phyloP scores from a whole-genome alignment of 345 rosid species.

The Citrus trifoliata region DNA sequence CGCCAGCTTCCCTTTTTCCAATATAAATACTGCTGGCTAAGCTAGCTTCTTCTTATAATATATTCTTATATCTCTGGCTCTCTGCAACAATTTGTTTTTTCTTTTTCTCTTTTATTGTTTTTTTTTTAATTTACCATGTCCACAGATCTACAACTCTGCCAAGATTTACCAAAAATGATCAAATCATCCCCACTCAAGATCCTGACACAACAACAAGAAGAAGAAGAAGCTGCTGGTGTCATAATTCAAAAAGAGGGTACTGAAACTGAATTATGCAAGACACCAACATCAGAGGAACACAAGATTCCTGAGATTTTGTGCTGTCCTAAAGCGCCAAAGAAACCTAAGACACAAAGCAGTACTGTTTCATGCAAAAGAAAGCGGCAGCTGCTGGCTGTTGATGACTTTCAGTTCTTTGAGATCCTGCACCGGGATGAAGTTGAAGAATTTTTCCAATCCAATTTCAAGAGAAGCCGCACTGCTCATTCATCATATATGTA shows the following conservation, averaged over 20 bases:
- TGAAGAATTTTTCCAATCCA: constrained; percentile 16
- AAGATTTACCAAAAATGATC: constrained; percentile 21
- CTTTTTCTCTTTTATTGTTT: not conserved
- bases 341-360: constrained; percentile 7
- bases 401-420: constrained; percentile 24
- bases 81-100: not conserved
- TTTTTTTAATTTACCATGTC: constrained; percentile 24
- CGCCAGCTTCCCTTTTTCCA: not conserved
- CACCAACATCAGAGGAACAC: constrained; percentile 26
- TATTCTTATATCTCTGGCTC: too few species aligned
- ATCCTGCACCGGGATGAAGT: constrained; percentile 20
- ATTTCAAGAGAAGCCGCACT: constrained; percentile 15
- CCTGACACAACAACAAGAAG: constrained; percentile 7
- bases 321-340: constrained; percentile 31
- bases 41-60: too few species aligned
- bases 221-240: not conserved
- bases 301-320: constrained; percentile 18
- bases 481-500: constrained; percentile 1
- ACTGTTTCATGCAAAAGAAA: constrained; percentile 18
- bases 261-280: constrained; percentile 8
- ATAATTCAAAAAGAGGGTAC: not conserved
- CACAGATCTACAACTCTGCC: constrained; percentile 28
- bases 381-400: not conserved
- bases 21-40: not conserved
- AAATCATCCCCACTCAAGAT: constrained; percentile 9